These are phyloP conservation scores for Geranium incanum DNA, from an alignment of 441 rosid genomes.

Conservation along the genomic window DNA sequence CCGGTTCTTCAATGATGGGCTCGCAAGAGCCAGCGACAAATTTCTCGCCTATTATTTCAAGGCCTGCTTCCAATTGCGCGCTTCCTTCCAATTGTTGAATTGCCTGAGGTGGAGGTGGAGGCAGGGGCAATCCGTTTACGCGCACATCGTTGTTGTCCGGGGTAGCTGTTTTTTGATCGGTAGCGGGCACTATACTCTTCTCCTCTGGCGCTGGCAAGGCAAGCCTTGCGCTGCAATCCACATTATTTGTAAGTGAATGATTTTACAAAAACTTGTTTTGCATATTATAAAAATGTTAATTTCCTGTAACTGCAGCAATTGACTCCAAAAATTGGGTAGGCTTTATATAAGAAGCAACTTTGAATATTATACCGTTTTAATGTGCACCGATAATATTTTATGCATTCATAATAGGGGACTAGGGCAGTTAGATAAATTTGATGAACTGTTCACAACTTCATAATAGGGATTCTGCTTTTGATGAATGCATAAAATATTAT, in stretches of 20 bases:
- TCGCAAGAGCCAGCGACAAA: constrained; percentile 25
- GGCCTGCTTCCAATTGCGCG: constrained; percentile 19
- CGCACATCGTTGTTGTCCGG: constrained; percentile 28
- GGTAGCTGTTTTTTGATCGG: constrained; percentile 21
- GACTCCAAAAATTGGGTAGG: neutral
- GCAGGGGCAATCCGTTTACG: constrained; percentile 35
- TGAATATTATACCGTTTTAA: neutral
- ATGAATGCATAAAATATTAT: neutral
- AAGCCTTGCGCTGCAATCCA: constrained; percentile 74
- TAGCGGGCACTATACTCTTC: constrained; percentile 42
- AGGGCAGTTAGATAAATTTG: neutral
- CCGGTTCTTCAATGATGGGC: constrained; percentile 84
- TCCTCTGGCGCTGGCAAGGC: constrained; percentile 88
- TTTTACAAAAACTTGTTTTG: constrained; percentile 11
- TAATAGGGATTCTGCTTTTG: constrained; percentile 6
- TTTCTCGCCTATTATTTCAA: constrained; percentile 14
- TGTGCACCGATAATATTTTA: too few species aligned
- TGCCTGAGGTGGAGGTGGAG: constrained; percentile 37
- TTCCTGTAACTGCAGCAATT: neutral
- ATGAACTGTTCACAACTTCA: neutral
- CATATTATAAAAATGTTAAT: constrained; percentile 10
- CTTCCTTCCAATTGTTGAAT: constrained; percentile 31
- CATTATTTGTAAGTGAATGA: constrained; percentile 17
- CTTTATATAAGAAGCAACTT: constrained; percentile 1
- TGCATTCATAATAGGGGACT: neutral